Percentiles rank a stretch among this genome's conserved stretches.
These are phyloP conservation scores for Leucogyrophana mollusca DNA, from an alignment of 768 basidiomycete genomes.

Conservation along the genomic window DNA sequence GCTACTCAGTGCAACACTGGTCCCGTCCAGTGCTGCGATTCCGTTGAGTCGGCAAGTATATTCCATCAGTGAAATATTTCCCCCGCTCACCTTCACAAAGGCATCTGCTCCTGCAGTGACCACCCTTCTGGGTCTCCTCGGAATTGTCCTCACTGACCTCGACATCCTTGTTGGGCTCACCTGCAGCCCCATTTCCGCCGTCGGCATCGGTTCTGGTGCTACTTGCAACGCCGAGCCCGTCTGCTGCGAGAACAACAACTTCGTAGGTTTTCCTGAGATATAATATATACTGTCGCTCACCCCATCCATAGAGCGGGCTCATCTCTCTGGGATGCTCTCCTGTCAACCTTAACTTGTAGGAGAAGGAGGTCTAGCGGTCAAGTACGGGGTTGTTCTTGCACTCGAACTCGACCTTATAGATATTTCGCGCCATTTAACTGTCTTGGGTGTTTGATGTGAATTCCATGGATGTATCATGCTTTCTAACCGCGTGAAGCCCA, in stretches of 20 bases:
- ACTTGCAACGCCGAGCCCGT: constrained; percentile 30
- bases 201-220: constrained; percentile 15
- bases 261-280: constrained; percentile 24
- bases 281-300: neutral
- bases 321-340: constrained; percentile 18
- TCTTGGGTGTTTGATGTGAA: too few species aligned
- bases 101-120: too few species aligned
- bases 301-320: constrained; percentile 11
- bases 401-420: too few species aligned
- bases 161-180: neutral
- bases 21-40: constrained; percentile 11
- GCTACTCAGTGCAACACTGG: constrained; percentile 10
- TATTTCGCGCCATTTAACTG: too few species aligned
- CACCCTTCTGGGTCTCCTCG: neutral
- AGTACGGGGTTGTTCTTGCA: too few species aligned
- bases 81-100: neutral
- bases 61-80: neutral
- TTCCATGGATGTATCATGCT: too few species aligned
- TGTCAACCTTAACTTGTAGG: constrained; percentile 13
- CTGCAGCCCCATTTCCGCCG: constrained; percentile 4
- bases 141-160: constrained; percentile 6
- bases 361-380: too few species aligned
- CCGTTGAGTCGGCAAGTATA: constrained; percentile 2
- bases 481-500: too few species aligned
- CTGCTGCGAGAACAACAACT: constrained; percentile 37